Evolutionary conservation across 768 basidiomycete species (phyloP).

Genomic region (Agrocybe pediades): DNA sequence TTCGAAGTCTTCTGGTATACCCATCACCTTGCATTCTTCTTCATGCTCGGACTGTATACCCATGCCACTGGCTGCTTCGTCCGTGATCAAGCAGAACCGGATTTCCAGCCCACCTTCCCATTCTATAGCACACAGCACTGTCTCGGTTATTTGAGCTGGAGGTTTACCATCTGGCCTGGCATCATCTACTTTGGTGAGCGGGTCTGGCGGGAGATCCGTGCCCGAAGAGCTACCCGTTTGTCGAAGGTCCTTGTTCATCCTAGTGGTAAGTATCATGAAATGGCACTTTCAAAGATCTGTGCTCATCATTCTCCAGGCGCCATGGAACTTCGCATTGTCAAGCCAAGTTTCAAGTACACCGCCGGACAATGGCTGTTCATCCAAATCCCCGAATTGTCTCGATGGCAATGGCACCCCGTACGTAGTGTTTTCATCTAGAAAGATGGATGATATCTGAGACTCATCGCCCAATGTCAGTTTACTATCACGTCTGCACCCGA

Average conservation of each 20-base stretch:
- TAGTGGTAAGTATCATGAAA: conserved; percentile 53
- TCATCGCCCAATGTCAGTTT: conserved; percentile 52
- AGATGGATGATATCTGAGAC: conserved; percentile 3
- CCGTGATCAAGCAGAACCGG: conserved; percentile 74
- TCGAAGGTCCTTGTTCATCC: conserved; percentile 90
- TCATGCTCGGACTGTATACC: conserved; percentile 87
- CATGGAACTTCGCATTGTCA: conserved; percentile 94
- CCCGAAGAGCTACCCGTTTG: conserved; percentile 73
- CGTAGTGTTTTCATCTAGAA: conserved; percentile 29
- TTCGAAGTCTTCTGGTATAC: conserved; percentile 99
- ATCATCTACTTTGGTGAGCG: conserved; percentile 90
- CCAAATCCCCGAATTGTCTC: conserved; percentile 84
- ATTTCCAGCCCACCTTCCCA: conserved; percentile 69
- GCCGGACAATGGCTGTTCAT: conserved; percentile 92
- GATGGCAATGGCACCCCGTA: conserved; percentile 92
- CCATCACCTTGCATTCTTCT: conserved; percentile 92
- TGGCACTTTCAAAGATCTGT: background rate
- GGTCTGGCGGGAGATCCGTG: conserved; percentile 80
- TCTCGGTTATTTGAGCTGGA: conserved; percentile 89
- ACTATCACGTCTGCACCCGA: conserved; percentile 95
- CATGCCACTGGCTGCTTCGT: conserved; percentile 97
- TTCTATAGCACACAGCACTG: conserved; percentile 90
- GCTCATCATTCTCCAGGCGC: conserved; percentile 50
- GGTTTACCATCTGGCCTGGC: conserved; percentile 91
- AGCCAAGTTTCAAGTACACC: conserved; percentile 90